A percentile compares a stretch with the other conserved stretches of the same genome.
phyloP scores from a whole-genome alignment of 2,329 filamentous ascomycete species.

The Periglandula ipomoeae region DNA sequence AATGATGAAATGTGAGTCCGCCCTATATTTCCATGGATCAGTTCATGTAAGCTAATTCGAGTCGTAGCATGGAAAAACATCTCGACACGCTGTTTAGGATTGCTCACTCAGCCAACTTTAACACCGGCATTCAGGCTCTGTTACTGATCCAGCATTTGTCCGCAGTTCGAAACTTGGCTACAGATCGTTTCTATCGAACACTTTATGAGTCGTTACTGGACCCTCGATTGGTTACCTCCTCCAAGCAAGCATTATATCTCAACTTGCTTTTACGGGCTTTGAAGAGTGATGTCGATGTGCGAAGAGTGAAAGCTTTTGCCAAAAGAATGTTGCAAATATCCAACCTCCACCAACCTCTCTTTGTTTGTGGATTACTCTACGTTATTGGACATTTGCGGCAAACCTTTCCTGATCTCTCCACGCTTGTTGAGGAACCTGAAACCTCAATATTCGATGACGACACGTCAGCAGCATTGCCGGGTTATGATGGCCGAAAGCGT shows the following conservation, averaged over 20 bases:
- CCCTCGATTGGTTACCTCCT: constrained; percentile 77
- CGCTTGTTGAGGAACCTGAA: constrained; percentile 73
- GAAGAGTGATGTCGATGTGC: constrained; percentile 82
- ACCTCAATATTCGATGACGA: constrained; percentile 58
- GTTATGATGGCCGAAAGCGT: constrained; percentile 83
- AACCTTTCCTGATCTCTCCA: constrained; percentile 70
- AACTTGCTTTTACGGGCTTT: constrained; percentile 84
- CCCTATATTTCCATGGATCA: neutral
- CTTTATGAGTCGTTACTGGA: constrained; percentile 93
- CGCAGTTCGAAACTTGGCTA: constrained; percentile 66
- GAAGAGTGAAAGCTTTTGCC: constrained; percentile 89
- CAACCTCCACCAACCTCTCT: constrained; percentile 82
- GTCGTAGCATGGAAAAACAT: constrained; percentile 65
- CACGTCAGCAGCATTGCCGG: constrained; percentile 31
- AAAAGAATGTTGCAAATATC: constrained; percentile 87
- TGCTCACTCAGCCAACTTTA: constrained; percentile 97
- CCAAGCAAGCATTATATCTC: constrained; percentile 90
- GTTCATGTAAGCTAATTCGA: constrained; percentile 10
- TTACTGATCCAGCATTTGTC: constrained; percentile 92
- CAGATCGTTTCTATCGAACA: constrained; percentile 89
- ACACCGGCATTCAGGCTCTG: constrained; percentile 92
- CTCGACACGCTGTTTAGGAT: constrained; percentile 92
- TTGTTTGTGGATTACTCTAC: constrained; percentile 88
- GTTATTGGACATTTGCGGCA: constrained; percentile 72
- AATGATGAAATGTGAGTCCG: constrained; percentile 60